These are phyloP conservation scores for Amoeboaphelidium protococcarum DNA, from an alignment of 371 early-diverging fungal species.

Conservation along the genomic window DNA sequence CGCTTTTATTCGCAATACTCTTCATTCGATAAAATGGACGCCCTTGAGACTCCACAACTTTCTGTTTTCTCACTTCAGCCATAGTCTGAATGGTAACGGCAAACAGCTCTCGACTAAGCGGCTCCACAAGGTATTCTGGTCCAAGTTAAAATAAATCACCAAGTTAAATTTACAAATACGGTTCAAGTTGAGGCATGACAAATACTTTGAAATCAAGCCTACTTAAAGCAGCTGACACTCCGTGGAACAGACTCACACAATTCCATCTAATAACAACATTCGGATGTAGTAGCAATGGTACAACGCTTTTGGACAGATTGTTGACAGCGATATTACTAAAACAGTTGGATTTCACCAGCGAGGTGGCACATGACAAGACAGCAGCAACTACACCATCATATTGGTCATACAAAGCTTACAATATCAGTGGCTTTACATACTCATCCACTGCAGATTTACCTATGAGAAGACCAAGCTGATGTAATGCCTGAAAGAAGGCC, in stretches of 20 bases:
- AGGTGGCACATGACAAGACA: constrained; percentile 48
- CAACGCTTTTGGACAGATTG: constrained; percentile 32
- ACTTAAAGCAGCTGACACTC: constrained; percentile 5
- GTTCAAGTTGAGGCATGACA: too few species aligned
- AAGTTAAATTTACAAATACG: too few species aligned
- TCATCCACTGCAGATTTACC: constrained; percentile 59
- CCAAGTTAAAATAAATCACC: too few species aligned
- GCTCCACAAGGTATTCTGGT: too few species aligned
- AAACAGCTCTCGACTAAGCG: too few species aligned
- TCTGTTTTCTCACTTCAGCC: too few species aligned
- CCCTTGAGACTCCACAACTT: too few species aligned
- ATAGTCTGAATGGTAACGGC: too few species aligned
- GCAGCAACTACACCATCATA: constrained; percentile 73
- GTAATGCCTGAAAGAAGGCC: constrained; percentile 72
- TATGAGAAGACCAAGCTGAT: constrained; percentile 61
- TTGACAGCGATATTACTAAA: constrained; percentile 49
- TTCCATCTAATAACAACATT: too few species aligned
- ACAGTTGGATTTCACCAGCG: constrained; percentile 51
- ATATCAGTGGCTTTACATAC: constrained; percentile 72
- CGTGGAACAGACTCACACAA: constrained; percentile 48
- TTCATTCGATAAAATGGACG: too few species aligned
- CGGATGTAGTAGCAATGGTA: constrained; percentile 54
- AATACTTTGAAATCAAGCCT: too few species aligned
- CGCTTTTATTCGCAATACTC: too few species aligned
- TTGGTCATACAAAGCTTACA: constrained; percentile 61